Conservation (phyloP, 495 filamentous ascomycete species). For the Xylaria bambusicola region DNA sequence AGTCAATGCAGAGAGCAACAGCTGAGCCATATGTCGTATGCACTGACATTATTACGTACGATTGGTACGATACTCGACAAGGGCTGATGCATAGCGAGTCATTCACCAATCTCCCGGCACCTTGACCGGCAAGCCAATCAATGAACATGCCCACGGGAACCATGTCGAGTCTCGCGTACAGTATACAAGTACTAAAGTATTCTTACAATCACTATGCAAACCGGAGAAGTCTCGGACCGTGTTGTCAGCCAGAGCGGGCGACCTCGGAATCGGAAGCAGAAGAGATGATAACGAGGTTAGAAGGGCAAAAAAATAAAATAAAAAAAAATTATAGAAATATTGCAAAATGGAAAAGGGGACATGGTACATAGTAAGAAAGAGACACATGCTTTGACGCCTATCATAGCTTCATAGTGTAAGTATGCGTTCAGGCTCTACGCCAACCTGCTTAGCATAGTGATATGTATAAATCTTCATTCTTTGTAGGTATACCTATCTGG, state of each 20-base stretch:
- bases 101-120: slow-evolving; percentile 24
- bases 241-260: slow-evolving; percentile 8
- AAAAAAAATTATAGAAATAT: no score
- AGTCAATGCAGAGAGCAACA: slow-evolving; percentile 15
- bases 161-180: slow-evolving; percentile 3
- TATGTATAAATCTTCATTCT: not conserved
- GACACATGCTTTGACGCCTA: no score
- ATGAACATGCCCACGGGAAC: not conserved
- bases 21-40: slow-evolving; percentile 16
- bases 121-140: slow-evolving; percentile 19
- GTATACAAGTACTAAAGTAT: not conserved
- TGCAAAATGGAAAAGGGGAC: no score
- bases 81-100: slow-evolving; percentile 22
- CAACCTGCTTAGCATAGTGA: no score
- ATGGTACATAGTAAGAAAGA: no score
- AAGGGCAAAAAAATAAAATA: no score
- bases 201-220: slow-evolving; percentile 3
- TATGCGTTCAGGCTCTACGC: no score
- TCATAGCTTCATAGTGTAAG: no score
- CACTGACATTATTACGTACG: slow-evolving; percentile 20
- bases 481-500: slow-evolving; percentile 1
- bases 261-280: slow-evolving; percentile 4
- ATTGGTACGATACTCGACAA: slow-evolving; percentile 19
- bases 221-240: slow-evolving; percentile 10
- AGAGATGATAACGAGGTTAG: not conserved